A percentile compares a stretch with the other conserved stretches of the same genome.
phyloP scores from a whole-genome alignment of 2,329 filamentous ascomycete genomes.

The Phyllosticta paracitricarpa region DNA sequence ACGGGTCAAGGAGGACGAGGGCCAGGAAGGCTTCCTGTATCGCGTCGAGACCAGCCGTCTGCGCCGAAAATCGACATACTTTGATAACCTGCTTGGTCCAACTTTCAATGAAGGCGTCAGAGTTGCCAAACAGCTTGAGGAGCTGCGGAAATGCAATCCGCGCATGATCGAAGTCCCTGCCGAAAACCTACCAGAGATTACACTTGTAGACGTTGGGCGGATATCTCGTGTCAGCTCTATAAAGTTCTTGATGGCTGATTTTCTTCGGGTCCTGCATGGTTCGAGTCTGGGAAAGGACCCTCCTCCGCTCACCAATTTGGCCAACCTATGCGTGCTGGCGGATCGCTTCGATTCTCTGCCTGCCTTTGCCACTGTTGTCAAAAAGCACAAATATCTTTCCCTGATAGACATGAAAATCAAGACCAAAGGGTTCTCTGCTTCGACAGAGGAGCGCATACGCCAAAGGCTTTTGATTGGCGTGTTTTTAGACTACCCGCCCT shows the following conservation, averaged over 20 bases:
- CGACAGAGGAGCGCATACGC: slow-evolving; percentile 55
- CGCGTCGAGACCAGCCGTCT: slow-evolving; percentile 50
- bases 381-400: slow-evolving; percentile 33
- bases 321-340: slow-evolving; percentile 59
- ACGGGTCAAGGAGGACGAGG: slow-evolving; percentile 55
- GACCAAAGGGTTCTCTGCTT: slow-evolving; percentile 26
- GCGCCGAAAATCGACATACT: slow-evolving; percentile 57
- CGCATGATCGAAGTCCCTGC: slow-evolving; percentile 40
- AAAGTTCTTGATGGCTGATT: slow-evolving; percentile 54
- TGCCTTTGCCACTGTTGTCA: slow-evolving; percentile 45
- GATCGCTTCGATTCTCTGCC: slow-evolving; percentile 61
- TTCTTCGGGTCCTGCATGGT: slow-evolving; percentile 57
- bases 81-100: slow-evolving; percentile 55
- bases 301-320: slow-evolving; percentile 51
- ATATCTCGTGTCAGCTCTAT: slow-evolving; percentile 52
- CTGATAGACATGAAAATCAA: slow-evolving; percentile 35
- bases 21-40: slow-evolving; percentile 46
- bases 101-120: slow-evolving; percentile 54
- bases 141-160: slow-evolving; percentile 39
- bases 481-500: slow-evolving; percentile 52
- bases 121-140: slow-evolving; percentile 42
- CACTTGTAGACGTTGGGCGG: slow-evolving; percentile 58
- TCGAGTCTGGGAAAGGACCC: slow-evolving; percentile 32
- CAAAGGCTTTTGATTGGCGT: slow-evolving; percentile 61
- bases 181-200: slow-evolving; percentile 50